Base-by-base conservation (phyloP, 805 yeast species). In the Saccharomycopsis lassenensis region DNA sequence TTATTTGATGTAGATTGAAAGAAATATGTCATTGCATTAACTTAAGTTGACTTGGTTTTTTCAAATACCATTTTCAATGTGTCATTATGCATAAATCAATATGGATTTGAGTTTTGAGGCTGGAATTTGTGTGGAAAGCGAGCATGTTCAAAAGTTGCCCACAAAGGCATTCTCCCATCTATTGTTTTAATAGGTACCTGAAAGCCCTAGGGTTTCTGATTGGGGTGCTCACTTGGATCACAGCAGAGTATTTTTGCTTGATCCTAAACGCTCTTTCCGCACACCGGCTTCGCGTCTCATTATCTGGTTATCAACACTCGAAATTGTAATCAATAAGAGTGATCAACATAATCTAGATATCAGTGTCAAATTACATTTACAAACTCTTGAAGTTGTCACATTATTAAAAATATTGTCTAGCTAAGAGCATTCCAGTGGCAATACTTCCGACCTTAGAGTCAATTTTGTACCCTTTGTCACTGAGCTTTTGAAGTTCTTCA, bases 381-480 rank as follows among this genome's bases (percentile, higher is more conserved):
- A 17, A 31, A n/a, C 28, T 16, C 14, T 37, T 23, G 33, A 35
- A 40, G 6, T 15, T 29, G n/a, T n/a, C n/a, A n/a, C n/a, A n/a
- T n/a, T n/a, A n/a, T n/a, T n/a, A n/a, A n/a, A n/a, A n/a, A n/a
- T n/a, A n/a, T 15, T 27, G 35, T 21, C 54, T 49, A 1, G 86
- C 79, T 15, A 82, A 48, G 42, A 65, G 65, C 35, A 85, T 63
- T 4, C 97, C 97, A 37, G 76, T 75, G 10, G 95, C 93, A 33
- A 86, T 69, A 49, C 81, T 84, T 53, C 81, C 86, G 38, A 91
- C 75, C 46, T 94, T 73, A 1, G 95, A 89, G 58, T 91, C 98
- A 22, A 89, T 62, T 21, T 69, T 69, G 54, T 73, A 84, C 1
- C 95, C 95, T 55, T 82, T 67, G 2, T 55, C 48, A 18, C 63